Percentiles rank a stretch among this genome's conserved stretches.
These are phyloP conservation scores for Chytridium lagenaria DNA, from an alignment of 371 early-diverging fungal species.

Conservation along the genomic window DNA sequence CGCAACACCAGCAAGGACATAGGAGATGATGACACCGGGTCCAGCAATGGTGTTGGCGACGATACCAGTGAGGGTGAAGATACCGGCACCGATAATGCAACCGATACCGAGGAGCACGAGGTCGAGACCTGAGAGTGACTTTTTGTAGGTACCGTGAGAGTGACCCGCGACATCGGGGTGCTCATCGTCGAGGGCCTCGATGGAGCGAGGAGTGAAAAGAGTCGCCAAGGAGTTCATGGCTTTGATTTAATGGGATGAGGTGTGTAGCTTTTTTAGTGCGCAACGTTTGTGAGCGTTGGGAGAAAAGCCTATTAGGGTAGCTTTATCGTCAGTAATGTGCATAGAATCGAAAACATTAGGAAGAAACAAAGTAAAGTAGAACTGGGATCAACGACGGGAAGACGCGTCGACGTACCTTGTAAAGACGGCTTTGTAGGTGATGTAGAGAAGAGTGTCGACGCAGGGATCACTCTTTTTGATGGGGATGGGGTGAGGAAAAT, in stretches of 20 bases:
- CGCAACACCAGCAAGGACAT: conserved; percentile 42
- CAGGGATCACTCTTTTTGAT: no score
- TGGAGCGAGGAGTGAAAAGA: neutral
- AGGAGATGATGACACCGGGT: conserved; percentile 46
- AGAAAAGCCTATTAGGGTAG: no score
- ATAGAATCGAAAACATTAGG: no score
- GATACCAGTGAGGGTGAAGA: conserved; percentile 43
- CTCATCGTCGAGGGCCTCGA: neutral
- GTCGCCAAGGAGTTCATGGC: neutral
- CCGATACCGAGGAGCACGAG: conserved; percentile 65
- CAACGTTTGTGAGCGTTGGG: no score
- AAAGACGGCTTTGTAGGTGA: no score
- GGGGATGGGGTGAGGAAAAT: no score
- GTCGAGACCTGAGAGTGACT: conserved; percentile 47
- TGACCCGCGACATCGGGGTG: neutral
- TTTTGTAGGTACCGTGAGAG: conserved; percentile 29
- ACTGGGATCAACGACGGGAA: no score
- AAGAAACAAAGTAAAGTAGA: no score
- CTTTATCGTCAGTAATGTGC: no score
- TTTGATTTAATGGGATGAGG: neutral
- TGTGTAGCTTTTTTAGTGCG: no score
- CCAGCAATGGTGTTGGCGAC: conserved; percentile 46
- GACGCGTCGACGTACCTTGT: no score
- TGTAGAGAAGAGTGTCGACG: no score
- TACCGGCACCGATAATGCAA: conserved; percentile 73